A percentile compares a stretch with the other conserved stretches of the same genome.
phyloP scores from a whole-genome alignment of 441 rosid genomes.

The Manihot esculenta region DNA sequence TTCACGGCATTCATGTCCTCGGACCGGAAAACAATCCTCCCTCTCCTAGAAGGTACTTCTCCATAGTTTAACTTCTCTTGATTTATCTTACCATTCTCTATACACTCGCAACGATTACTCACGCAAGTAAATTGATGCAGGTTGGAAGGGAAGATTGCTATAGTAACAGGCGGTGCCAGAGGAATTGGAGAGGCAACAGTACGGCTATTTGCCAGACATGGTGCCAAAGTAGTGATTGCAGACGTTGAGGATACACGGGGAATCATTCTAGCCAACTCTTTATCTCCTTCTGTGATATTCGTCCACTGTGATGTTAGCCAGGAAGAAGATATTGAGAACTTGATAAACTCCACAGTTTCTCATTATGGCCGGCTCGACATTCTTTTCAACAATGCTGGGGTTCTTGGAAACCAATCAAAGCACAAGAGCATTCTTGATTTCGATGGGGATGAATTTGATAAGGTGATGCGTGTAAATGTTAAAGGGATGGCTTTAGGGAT shows the following conservation, averaged over 20 bases:
- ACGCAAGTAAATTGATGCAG: slow-evolving; percentile 26
- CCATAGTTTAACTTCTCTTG: background rate
- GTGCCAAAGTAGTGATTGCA: slow-evolving; percentile 77
- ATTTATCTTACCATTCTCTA: too few species aligned
- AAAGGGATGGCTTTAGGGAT: slow-evolving; percentile 67
- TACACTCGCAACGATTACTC: too few species aligned
- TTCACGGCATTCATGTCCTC: slow-evolving; percentile 43
- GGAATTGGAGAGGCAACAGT: slow-evolving; percentile 88
- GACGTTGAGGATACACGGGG: slow-evolving; percentile 61
- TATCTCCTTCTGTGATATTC: slow-evolving; percentile 47
- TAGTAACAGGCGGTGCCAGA: slow-evolving; percentile 82
- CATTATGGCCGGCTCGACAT: slow-evolving; percentile 62
- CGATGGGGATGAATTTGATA: slow-evolving; percentile 50
- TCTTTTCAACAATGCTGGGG: slow-evolving; percentile 87
- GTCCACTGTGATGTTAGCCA: slow-evolving; percentile 69
- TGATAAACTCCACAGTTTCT: slow-evolving; percentile 49
- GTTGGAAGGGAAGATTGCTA: slow-evolving; percentile 74
- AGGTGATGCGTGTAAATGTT: slow-evolving; percentile 69
- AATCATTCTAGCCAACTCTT: slow-evolving; percentile 42
- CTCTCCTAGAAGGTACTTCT: slow-evolving; percentile 47
- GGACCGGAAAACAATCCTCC: slow-evolving; percentile 43
- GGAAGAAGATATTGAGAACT: slow-evolving; percentile 62
- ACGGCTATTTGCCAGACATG: slow-evolving; percentile 61
- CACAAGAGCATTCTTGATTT: slow-evolving; percentile 47
- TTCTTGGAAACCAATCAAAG: slow-evolving; percentile 64